phyloP scores from a whole-genome alignment of 768 basidiomycete genomes.

The Polyporus arcularius region DNA sequence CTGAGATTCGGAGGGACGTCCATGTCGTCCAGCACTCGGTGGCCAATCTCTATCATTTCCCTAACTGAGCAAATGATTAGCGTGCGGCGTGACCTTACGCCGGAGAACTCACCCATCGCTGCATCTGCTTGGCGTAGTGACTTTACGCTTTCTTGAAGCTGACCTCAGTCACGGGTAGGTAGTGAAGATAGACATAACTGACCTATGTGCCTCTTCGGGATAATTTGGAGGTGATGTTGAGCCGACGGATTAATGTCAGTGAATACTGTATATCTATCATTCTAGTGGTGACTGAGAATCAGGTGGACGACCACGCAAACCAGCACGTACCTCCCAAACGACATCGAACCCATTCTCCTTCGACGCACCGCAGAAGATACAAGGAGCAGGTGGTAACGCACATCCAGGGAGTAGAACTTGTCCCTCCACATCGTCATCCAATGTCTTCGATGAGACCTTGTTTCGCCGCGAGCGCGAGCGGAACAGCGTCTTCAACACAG shows the following conservation, averaged over 20 bases:
- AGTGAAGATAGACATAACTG: neutral
- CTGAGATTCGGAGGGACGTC: slow-evolving; percentile 44
- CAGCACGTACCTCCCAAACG: slow-evolving; percentile 33
- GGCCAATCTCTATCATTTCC: slow-evolving; percentile 53
- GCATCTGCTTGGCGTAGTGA: slow-evolving; percentile 46
- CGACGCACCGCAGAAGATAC: slow-evolving; percentile 36
- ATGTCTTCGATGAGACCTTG: neutral
- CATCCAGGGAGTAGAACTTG: slow-evolving; percentile 1
- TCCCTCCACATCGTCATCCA: slow-evolving; percentile 2
- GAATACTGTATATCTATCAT: slow-evolving; percentile 35
- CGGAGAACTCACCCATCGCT: slow-evolving; percentile 46
- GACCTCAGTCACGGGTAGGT: neutral
- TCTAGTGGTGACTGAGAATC: slow-evolving; percentile 22
- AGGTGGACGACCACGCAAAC: neutral
- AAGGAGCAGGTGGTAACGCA: slow-evolving; percentile 10
- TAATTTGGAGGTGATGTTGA: slow-evolving; percentile 37
- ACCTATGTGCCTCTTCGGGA: slow-evolving; percentile 41
- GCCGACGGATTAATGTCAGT: slow-evolving; percentile 37
- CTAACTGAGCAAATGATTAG: slow-evolving; percentile 38
- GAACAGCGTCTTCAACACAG: neutral
- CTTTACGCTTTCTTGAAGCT: slow-evolving; percentile 54
- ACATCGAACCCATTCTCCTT: slow-evolving; percentile 36
- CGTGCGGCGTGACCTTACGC: slow-evolving; percentile 23
- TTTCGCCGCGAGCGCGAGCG: neutral
- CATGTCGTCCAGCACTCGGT: slow-evolving; percentile 49